phyloP scores from a whole-genome alignment of 83 land plant genomes.

The Picea engelmannii region DNA sequence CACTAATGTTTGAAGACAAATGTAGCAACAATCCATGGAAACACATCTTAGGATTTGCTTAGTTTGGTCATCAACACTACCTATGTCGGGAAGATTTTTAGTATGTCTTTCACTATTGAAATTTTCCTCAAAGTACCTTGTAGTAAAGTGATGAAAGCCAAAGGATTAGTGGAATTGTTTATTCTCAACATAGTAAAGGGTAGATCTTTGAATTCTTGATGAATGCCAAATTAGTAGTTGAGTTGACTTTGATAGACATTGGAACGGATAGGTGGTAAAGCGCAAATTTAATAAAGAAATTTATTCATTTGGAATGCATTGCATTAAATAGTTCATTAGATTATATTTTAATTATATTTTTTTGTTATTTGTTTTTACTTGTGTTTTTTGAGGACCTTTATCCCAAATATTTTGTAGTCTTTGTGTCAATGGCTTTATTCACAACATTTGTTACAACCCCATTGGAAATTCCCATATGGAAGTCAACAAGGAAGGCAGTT shows the following conservation, averaged over 20 bases:
- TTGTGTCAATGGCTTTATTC: too few relatives aligned
- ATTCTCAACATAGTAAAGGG: too few relatives aligned
- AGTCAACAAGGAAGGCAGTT: constrained; percentile 41
- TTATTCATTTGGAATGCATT: too few relatives aligned
- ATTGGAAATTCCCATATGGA: constrained; percentile 54
- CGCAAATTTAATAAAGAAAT: too few relatives aligned
- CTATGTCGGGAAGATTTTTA: constrained; percentile 54
- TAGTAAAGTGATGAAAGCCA: constrained; percentile 65
- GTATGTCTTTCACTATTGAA: constrained; percentile 46
- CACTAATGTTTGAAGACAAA: constrained; percentile 58
- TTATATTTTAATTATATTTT: background rate
- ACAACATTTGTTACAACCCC: too few relatives aligned
- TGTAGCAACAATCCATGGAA: constrained; percentile 30
- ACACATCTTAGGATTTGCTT: too few relatives aligned
- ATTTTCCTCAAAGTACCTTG: too few relatives aligned
- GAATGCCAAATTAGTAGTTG: too few relatives aligned
- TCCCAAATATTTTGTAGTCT: constrained; percentile 75
- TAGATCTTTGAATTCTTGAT: too few relatives aligned
- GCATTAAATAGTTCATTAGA: too few relatives aligned
- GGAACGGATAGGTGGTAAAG: constrained; percentile 79
- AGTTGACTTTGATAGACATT: constrained; percentile 70
- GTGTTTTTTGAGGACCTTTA: constrained; percentile 44
- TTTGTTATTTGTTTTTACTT: too few relatives aligned
- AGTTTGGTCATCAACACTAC: constrained; percentile 42
- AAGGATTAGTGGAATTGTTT: too few relatives aligned